These are phyloP conservation scores for Quercus dentata DNA, from an alignment of 306 rosid species.

Conservation along the genomic window DNA sequence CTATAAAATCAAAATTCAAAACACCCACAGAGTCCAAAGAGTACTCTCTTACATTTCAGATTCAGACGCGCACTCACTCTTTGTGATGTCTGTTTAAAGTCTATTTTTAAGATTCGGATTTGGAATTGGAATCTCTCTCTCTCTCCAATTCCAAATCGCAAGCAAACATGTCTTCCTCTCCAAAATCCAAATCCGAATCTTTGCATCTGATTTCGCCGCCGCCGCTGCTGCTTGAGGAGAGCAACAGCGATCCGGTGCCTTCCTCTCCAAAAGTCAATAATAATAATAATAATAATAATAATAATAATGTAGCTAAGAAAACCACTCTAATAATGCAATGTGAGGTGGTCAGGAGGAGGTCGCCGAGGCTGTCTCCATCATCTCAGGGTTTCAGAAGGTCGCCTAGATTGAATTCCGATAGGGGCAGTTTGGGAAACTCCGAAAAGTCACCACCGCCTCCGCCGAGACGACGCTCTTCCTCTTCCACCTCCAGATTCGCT, in stretches of 20 bases:
- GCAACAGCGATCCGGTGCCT: slow-evolving; percentile 10
- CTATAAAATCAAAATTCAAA: too few species aligned
- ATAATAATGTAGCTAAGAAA: too few species aligned
- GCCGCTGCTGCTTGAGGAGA: too few species aligned
- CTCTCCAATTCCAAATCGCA: background rate
- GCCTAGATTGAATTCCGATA: slow-evolving; percentile 5
- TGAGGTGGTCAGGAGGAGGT: background rate
- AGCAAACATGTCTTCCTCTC: background rate
- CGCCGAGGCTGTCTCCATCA: background rate
- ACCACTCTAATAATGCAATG: background rate
- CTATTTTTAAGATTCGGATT: too few species aligned
- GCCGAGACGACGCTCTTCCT: background rate
- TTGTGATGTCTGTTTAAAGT: too few species aligned
- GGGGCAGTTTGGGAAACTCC: background rate
- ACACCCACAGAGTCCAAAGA: too few species aligned
- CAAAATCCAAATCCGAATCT: background rate
- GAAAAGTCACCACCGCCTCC: slow-evolving; percentile 16
- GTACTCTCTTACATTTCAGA: too few species aligned
- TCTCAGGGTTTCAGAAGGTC: slow-evolving; percentile 31
- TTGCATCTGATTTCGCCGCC: background rate
- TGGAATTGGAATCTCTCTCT: too few species aligned
- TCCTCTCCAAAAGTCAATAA: too few species aligned
- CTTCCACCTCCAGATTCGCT: slow-evolving; percentile 1
- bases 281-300: too few species aligned
- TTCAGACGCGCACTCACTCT: too few species aligned